Base-by-base conservation (phyloP, 495 filamentous ascomycete genomes). In the Lasiosphaeris hirsuta region DNA sequence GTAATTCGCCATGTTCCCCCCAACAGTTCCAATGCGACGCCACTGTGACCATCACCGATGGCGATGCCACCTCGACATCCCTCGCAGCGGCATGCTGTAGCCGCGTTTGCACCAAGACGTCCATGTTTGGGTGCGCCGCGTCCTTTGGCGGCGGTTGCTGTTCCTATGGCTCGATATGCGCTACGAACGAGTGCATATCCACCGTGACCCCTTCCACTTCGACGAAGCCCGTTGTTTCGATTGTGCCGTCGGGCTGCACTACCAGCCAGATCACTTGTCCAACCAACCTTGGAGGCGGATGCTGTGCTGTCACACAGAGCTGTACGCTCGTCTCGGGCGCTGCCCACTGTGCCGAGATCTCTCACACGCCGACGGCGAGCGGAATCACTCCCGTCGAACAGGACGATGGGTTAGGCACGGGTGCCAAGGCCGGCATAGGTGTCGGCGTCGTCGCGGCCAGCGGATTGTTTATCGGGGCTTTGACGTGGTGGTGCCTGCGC, bases 241-340 rank as follows among this genome's bases (percentile, higher is more conserved):
- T 62, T 23, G 70, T 73, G 17, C 74, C 72, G 6, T 57, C 72
- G 2, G 70, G 78, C 58, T 95, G 90, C 63, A 89, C 86, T 3
- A 85, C 83, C 1, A 85, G 87, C 7, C 90, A 88, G 70, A 88
- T 89, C 56, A 71, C 82, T 48, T 92, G 89, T 70, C 75, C 78
- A 1, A 81, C 82, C 0, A 78, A 81, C 49, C 84, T 88, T 55
- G 79, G 83, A 3, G 85, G 84, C 44, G 89, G 89, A 4, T 94
- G 90, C 72, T 94, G 90, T 64, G 81, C 84, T 15, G 81, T 83
- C 2, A 87, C 86, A 3, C 79, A 85, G 43, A 70, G 85, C 59
- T 94, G 90, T 65, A 83, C 84, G 42, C 80, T 79, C 0, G 83
- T 85, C 0, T 78, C 74, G 1, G 88, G 84, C 46, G 73, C 74